Conservation (phyloP, 306 rosid species). For the Acacia melanoxylon region DNA sequence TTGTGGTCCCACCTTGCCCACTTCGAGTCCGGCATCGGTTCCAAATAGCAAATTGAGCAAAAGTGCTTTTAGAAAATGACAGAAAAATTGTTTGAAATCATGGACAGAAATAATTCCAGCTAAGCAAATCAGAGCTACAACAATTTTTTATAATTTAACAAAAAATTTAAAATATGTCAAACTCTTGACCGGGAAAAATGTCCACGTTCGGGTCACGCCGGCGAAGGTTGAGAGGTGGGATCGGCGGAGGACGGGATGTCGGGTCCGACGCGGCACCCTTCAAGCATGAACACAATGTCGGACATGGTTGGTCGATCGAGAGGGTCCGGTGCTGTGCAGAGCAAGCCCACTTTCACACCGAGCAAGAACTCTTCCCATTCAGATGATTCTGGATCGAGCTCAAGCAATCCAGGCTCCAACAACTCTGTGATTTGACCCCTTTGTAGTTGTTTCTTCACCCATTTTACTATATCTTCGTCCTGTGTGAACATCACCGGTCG, state of each 20-base stretch:
- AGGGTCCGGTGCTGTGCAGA: conserved; percentile 92
- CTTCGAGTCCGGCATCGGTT: conserved; percentile 28
- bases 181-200: conserved; percentile 15
- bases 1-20: conserved; percentile 41
- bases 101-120: background rate
- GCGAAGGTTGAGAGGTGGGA: conserved; percentile 85
- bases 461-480: conserved; percentile 93
- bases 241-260: conserved; percentile 89
- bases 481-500: conserved; percentile 87
- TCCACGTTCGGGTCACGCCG: conserved; percentile 43
- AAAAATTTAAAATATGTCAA: conserved; percentile 27
- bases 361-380: conserved; percentile 97
- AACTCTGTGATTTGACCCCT: conserved; percentile 87
- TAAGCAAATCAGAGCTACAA: conserved; percentile 23
- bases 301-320: conserved; percentile 92
- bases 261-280: conserved; percentile 93
- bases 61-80: conserved; percentile 1
- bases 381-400: conserved; percentile 91
- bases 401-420: conserved; percentile 86
- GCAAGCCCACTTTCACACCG: conserved; percentile 90
- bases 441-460: conserved; percentile 92
- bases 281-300: conserved; percentile 98
- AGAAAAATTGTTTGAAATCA: background rate
- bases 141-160: conserved; percentile 7
- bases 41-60: background rate